Percentiles rank a stretch among this genome's conserved stretches.
These are phyloP conservation scores for Malbranchea zuffiana DNA, from an alignment of 2,329 filamentous ascomycete species.

Conservation along the genomic window DNA sequence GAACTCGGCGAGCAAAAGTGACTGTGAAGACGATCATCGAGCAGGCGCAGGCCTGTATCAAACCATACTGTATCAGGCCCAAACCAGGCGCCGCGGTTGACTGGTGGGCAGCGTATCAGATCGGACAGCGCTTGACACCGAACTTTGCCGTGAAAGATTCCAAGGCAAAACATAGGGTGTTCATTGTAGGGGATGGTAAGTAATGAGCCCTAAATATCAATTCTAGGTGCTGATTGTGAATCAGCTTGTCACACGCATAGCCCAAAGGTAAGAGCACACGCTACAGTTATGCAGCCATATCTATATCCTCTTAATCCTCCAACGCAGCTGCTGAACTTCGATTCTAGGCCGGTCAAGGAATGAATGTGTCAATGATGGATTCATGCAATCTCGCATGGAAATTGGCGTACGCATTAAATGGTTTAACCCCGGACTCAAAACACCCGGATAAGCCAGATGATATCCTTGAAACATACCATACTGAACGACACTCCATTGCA, in stretches of 20 bases:
- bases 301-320: not conserved
- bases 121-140: conserved; percentile 53
- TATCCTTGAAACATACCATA: conserved; percentile 30
- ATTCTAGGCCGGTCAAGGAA: conserved; percentile 47
- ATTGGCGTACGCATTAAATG: conserved; percentile 27
- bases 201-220: not conserved
- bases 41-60: conserved; percentile 53
- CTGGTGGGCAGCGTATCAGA: conserved; percentile 59
- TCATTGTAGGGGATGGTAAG: conserved; percentile 56
- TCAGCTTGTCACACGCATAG: conserved; percentile 66
- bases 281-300: not conserved
- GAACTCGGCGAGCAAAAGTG: conserved; percentile 48
- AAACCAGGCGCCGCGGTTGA: conserved; percentile 25
- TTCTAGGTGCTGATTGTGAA: not conserved
- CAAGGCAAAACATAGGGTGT: conserved; percentile 60
- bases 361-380: conserved; percentile 67
- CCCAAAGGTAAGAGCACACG: conserved; percentile 42
- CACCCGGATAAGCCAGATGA: conserved; percentile 13
- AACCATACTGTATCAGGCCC: conserved; percentile 42
- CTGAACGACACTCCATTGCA: conserved; percentile 29
- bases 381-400: conserved; percentile 34
- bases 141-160: conserved; percentile 52
- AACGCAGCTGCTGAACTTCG: not conserved
- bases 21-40: conserved; percentile 53
- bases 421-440: conserved; percentile 22